Percentiles rank a stretch among this genome's conserved stretches.
phyloP scores from a whole-genome alignment of 768 basidiomycete species.

The Tricholoma saponaceum region DNA sequence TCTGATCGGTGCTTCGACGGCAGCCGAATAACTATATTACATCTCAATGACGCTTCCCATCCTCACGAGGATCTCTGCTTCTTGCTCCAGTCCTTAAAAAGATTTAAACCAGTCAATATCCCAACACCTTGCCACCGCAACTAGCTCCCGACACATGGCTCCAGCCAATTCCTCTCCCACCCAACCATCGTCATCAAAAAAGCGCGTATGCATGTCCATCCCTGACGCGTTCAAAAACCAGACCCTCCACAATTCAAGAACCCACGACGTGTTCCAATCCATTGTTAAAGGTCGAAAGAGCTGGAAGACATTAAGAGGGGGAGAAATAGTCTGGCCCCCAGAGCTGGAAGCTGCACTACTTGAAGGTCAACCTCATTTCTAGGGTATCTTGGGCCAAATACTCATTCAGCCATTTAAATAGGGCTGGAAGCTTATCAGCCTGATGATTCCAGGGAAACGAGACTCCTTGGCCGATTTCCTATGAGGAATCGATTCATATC shows the following conservation, averaged over 20 bases:
- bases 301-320: slow-evolving; percentile 71
- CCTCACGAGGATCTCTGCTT: slow-evolving; percentile 22
- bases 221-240: slow-evolving; percentile 21
- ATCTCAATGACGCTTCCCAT: slow-evolving; percentile 18
- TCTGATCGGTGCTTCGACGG: slow-evolving; percentile 24
- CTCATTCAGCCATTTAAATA: slow-evolving; percentile 22
- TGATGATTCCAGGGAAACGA: slow-evolving; percentile 67
- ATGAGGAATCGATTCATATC: slow-evolving; percentile 80
- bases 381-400: not conserved
- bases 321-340: slow-evolving; percentile 78
- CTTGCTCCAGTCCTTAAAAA: slow-evolving; percentile 7
- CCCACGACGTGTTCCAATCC: slow-evolving; percentile 59
- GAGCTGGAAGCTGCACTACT: slow-evolving; percentile 74
- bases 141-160: slow-evolving; percentile 16
- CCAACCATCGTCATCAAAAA: slow-evolving; percentile 9
- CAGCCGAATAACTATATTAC: slow-evolving; percentile 29
- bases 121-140: slow-evolving; percentile 16
- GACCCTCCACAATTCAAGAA: slow-evolving; percentile 30
- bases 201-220: slow-evolving; percentile 6
- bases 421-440: slow-evolving; percentile 72
- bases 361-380: slow-evolving; percentile 46
- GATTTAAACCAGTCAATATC: slow-evolving; percentile 27
- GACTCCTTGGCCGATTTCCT: slow-evolving; percentile 71
- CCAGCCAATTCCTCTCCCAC: slow-evolving; percentile 11
- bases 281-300: slow-evolving; percentile 68